These are phyloP conservation scores for Flueggea neowawraea DNA, from an alignment of 441 rosid species.

Conservation along the genomic window DNA sequence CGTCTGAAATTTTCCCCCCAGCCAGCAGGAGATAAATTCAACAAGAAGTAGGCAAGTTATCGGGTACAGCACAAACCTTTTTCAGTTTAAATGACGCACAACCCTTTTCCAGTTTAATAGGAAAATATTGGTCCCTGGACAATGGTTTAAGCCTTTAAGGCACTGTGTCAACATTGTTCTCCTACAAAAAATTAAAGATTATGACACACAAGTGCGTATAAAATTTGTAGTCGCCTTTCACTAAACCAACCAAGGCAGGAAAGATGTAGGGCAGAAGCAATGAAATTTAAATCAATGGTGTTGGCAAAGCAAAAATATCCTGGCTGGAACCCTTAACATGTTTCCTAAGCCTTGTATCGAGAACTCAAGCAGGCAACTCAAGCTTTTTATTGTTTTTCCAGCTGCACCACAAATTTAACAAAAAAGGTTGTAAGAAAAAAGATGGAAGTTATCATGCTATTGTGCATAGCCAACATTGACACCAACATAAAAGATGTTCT, in stretches of 20 bases:
- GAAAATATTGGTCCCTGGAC: too few species aligned
- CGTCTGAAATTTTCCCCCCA: too few species aligned
- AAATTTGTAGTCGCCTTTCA: background rate
- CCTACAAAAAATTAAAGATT: background rate
- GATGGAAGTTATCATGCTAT: background rate
- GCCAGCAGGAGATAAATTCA: too few species aligned
- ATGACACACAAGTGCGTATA: background rate
- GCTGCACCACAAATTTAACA: slow-evolving; percentile 33
- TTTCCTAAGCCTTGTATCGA: background rate
- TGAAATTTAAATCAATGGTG: background rate
- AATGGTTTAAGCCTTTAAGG: background rate
- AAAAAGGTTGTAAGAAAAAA: background rate
- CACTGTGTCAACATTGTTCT: background rate
- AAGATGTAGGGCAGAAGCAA: background rate
- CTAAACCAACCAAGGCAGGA: background rate
- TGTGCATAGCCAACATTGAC: too few species aligned
- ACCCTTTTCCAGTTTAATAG: too few species aligned
- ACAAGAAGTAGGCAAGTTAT: too few species aligned
- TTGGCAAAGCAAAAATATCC: background rate
- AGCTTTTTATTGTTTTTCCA: slow-evolving; percentile 94
- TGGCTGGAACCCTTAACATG: background rate
- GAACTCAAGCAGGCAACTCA: slow-evolving; percentile 74
- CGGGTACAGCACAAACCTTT: too few species aligned
- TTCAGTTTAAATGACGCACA: too few species aligned
- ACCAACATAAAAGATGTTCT: too few species aligned